phyloP scores from a whole-genome alignment of 805 yeast genomes.

The Yamadazyma olivae region DNA sequence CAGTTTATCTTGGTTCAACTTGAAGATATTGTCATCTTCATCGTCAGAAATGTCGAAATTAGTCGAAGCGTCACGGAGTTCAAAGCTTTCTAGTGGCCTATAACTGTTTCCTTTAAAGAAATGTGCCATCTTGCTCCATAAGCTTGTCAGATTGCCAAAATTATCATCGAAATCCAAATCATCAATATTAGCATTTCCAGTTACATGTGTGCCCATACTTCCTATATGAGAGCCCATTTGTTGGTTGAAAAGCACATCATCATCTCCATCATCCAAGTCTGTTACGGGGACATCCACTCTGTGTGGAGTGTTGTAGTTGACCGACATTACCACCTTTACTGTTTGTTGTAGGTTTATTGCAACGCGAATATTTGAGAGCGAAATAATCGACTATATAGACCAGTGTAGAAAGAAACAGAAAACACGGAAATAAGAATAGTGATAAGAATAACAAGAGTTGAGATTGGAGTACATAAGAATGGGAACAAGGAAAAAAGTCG shows the following conservation, averaged over 20 bases:
- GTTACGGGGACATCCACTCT: conserved; percentile 54
- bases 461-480: too few species aligned
- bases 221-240: conserved; percentile 8
- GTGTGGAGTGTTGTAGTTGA: conserved; percentile 21
- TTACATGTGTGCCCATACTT: too few species aligned
- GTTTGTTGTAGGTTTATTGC: too few species aligned
- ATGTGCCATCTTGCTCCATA: conserved; percentile 1
- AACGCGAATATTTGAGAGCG: too few species aligned
- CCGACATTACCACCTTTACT: conserved; percentile 11
- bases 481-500: too few species aligned
- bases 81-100: conserved; percentile 11
- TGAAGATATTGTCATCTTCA: neutral
- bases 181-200: conserved; percentile 8
- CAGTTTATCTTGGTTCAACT: neutral
- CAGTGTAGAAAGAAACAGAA: too few species aligned
- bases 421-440: too few species aligned
- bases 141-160: neutral
- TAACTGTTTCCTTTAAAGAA: conserved; percentile 3
- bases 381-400: too few species aligned
- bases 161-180: conserved; percentile 10
- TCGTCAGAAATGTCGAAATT: neutral
- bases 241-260: conserved; percentile 26
- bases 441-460: too few species aligned
- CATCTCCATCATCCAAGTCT: conserved; percentile 47
- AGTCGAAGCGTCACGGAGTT: conserved; percentile 7